These are phyloP conservation scores for Chaetomium olivaceum DNA, from an alignment of 2,329 filamentous ascomycete genomes.

Conservation along the genomic window DNA sequence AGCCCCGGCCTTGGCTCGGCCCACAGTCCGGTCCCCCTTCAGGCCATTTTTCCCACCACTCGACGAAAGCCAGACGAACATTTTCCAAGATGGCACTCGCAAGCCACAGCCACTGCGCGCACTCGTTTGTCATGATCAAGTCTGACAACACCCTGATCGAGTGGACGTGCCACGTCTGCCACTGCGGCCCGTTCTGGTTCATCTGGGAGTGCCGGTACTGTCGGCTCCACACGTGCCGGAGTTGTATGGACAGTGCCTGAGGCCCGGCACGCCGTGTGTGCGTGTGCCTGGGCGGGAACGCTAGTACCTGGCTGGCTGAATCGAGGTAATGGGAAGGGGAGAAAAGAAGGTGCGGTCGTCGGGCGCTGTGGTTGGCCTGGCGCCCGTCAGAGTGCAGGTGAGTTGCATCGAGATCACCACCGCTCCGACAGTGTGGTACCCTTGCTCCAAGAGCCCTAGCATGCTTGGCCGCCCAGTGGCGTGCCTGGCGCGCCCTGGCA, in stretches of 20 bases:
- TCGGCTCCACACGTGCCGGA: conserved; percentile 64
- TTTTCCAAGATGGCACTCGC: conserved; percentile 48
- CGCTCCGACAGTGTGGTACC: conserved; percentile 7
- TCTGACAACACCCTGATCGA: conserved; percentile 65
- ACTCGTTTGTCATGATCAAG: conserved; percentile 67
- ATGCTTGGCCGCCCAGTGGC: conserved; percentile 19
- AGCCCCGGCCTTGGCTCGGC: conserved; percentile 13
- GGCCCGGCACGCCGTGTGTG: neutral
- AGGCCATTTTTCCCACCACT: neutral
- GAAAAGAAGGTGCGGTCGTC: neutral
- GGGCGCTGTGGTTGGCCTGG: conserved; percentile 17
- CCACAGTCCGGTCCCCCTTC: neutral
- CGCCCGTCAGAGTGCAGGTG: conserved; percentile 22
- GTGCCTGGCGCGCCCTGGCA: conserved; percentile 3
- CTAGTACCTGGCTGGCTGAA: neutral
- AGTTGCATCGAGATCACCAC: conserved; percentile 25
- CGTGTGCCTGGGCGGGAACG: conserved; percentile 13
- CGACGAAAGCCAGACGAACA: neutral
- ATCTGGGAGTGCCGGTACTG: conserved; percentile 71
- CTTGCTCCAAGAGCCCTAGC: neutral
- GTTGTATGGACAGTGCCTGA: conserved; percentile 52
- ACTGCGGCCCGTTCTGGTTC: conserved; percentile 65
- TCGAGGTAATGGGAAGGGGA: neutral
- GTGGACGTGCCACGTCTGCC: conserved; percentile 62
- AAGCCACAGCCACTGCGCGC: conserved; percentile 55